Conservation (phyloP, 2,329 filamentous ascomycete genomes). For the Fusarium sp. region DNA sequence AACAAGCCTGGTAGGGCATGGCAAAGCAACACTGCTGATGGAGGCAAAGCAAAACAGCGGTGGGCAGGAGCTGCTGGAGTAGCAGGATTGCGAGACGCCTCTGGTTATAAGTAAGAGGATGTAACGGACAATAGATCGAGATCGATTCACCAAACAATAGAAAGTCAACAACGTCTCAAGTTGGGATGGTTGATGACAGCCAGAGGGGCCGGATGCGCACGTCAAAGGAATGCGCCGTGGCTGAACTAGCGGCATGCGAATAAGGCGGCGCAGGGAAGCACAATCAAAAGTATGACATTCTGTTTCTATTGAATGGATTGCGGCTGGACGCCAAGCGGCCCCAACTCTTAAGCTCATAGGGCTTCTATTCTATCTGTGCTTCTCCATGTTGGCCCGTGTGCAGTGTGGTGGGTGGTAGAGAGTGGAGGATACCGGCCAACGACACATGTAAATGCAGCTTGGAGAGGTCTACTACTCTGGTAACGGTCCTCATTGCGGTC, state of each 20-base stretch:
- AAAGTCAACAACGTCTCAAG: conserved; percentile 1
- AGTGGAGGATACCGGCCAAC: conserved; percentile 32
- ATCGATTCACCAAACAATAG: background rate
- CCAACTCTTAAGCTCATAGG: conserved; percentile 26
- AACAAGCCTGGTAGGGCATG: background rate
- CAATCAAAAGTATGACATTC: conserved; percentile 34
- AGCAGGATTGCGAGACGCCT: background rate
- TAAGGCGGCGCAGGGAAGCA: conserved; percentile 30
- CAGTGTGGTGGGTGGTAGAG: conserved; percentile 10
- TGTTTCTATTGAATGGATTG: conserved; percentile 35
- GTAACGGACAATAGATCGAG: background rate
- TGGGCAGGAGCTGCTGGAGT: background rate
- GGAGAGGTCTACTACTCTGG: conserved; percentile 28
- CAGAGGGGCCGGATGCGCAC: conserved; percentile 6
- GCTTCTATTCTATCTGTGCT: conserved; percentile 23
- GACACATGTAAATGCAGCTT: conserved; percentile 42
- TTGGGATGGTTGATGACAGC: conserved; percentile 18
- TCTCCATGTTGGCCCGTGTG: conserved; percentile 31
- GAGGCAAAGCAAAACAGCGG: background rate
- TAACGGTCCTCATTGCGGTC: conserved; percentile 35
- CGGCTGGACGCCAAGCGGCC: conserved; percentile 32
- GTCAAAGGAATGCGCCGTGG: conserved; percentile 42
- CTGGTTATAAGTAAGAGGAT: background rate
- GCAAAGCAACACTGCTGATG: background rate
- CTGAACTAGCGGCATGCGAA: conserved; percentile 37